A percentile compares a stretch with the other conserved stretches of the same genome.
phyloP scores from a whole-genome alignment of 106 monocot genomes.

The Acorus calamus region DNA sequence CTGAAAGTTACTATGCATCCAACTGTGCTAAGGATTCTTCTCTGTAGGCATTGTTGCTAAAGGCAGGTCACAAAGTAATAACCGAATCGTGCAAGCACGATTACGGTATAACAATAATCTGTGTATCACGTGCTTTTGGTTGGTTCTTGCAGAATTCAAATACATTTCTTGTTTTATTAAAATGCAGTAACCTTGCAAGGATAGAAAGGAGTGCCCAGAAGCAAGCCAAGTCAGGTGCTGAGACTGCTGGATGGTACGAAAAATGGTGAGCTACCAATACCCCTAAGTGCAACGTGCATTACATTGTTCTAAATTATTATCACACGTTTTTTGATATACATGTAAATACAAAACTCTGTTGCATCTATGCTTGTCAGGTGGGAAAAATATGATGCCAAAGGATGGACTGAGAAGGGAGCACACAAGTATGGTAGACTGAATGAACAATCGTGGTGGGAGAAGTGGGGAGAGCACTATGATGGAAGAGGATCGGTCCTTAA shows the following conservation, averaged over 20 bases:
- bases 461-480: constrained; percentile 98
- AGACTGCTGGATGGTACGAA: constrained; percentile 94
- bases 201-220: constrained; percentile 98
- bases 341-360: background rate
- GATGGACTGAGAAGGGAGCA: constrained; percentile 88
- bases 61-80: too few relatives aligned
- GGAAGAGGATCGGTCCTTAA: constrained; percentile 91
- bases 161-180: background rate
- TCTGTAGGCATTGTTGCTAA: too few relatives aligned
- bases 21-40: too few relatives aligned
- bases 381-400: constrained; percentile 99
- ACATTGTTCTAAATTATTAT: background rate
- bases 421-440: constrained; percentile 90
- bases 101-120: too few relatives aligned
- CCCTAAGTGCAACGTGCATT: background rate
- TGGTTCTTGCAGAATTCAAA: too few relatives aligned
- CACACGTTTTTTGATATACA: background rate
- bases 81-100: too few relatives aligned
- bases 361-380: constrained; percentile 37
- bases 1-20: too few relatives aligned
- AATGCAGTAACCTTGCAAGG: constrained; percentile 88
- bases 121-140: too few relatives aligned
- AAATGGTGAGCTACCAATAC: constrained; percentile 55
- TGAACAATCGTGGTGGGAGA: constrained; percentile 99
- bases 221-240: constrained; percentile 86